These are phyloP conservation scores for Ceriops tagal DNA, from an alignment of 345 rosid species.

Conservation along the genomic window DNA sequence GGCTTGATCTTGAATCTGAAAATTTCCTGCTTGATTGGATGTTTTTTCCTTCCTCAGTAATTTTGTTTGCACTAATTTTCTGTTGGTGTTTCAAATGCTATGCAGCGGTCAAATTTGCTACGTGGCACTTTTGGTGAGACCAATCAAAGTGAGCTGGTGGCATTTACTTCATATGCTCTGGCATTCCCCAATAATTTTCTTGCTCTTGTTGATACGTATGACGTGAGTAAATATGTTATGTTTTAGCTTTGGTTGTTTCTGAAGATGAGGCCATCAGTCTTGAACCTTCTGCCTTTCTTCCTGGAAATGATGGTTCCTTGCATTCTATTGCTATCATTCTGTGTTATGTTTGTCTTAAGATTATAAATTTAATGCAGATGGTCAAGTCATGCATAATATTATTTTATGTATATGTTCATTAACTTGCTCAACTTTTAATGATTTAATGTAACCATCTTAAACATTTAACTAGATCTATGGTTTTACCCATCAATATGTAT, in stretches of 20 bases:
- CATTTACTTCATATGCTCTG: conserved; percentile 87
- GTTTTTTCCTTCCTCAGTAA: too few species aligned
- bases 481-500: too few species aligned
- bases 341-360: not conserved
- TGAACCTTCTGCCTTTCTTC: conserved; percentile 5
- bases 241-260: not conserved
- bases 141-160: conserved; percentile 90
- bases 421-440: too few species aligned
- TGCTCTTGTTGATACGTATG: conserved; percentile 93
- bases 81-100: conserved; percentile 20
- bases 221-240: conserved; percentile 46
- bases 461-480: too few species aligned
- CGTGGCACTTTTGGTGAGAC: conserved; percentile 67
- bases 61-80: not conserved
- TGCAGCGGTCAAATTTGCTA: conserved; percentile 59
- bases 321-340: not conserved
- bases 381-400: not conserved
- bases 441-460: too few species aligned
- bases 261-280: not conserved
- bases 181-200: conserved; percentile 83
- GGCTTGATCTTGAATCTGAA: not conserved
- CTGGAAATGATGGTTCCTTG: not conserved
- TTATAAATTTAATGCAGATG: conserved; percentile 4
- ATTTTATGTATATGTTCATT: too few species aligned
- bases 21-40: not conserved